These are phyloP conservation scores for Xenosphaeropsis pyriputrescens DNA, from an alignment of 2,329 filamentous ascomycete genomes.

Conservation along the genomic window DNA sequence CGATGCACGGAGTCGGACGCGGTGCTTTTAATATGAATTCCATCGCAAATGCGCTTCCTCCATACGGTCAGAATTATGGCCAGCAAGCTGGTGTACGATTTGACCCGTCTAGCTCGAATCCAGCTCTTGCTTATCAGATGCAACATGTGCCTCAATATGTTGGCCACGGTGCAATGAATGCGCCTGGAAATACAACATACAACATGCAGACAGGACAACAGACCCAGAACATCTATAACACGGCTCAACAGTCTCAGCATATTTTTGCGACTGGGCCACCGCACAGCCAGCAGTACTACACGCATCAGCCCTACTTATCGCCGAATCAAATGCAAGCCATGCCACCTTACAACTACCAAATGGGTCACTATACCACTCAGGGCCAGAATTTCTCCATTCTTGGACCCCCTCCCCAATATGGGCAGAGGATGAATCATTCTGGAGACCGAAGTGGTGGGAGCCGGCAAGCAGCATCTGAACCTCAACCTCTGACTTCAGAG, in stretches of 20 bases:
- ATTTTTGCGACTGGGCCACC: conserved; percentile 5
- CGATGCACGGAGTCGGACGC: no score
- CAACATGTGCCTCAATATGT: conserved; percentile 8
- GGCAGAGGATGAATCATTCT: conserved; percentile 1
- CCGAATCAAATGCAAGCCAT: conserved; percentile 8
- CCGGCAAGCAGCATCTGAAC: no score
- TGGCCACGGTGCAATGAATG: conserved; percentile 2
- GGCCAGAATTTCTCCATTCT: conserved; percentile 8
- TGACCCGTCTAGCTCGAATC: background rate
- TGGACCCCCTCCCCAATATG: conserved; percentile 6
- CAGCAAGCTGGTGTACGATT: background rate
- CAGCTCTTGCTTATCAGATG: background rate
- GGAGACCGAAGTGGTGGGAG: no score
- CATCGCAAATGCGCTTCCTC: background rate
- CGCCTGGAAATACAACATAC: conserved; percentile 9
- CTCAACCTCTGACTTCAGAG: no score
- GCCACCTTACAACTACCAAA: conserved; percentile 11
- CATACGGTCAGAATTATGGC: background rate
- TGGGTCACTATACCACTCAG: conserved; percentile 11
- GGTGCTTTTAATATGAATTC: background rate
- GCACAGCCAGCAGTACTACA: conserved; percentile 12
- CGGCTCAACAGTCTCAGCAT: conserved; percentile 6
- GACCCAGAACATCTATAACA: conserved; percentile 11
- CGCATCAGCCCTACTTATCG: conserved; percentile 9
- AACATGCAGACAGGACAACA: conserved; percentile 12